A percentile compares a stretch with the other conserved stretches of the same genome.
These are phyloP conservation scores for Alisma plantagoaquatica DNA, from an alignment of 106 monocot species.

Conservation along the genomic window DNA sequence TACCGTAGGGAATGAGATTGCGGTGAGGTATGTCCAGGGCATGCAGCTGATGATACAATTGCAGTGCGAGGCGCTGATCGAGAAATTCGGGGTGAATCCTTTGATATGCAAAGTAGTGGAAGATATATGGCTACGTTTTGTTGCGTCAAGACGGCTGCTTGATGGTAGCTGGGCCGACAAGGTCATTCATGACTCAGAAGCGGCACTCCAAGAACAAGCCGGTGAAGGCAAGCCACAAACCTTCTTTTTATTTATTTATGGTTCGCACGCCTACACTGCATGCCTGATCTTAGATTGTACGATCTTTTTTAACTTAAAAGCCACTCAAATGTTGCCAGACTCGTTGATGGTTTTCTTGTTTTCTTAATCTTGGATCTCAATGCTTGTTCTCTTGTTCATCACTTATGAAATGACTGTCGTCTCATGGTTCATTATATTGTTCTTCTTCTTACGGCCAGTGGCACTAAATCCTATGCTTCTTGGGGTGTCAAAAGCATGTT, in stretches of 20 bases:
- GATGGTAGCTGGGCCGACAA: slow-evolving; percentile 34
- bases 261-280: not conserved
- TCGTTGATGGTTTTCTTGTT: not conserved
- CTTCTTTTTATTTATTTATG: not conserved
- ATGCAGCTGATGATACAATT: slow-evolving; percentile 76
- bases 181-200: slow-evolving; percentile 27
- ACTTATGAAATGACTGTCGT: too few relatives aligned
- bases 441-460: too few relatives aligned
- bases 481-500: too few relatives aligned
- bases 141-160: slow-evolving; percentile 30
- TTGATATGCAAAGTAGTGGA: slow-evolving; percentile 41
- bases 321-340: not conserved
- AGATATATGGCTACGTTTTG: slow-evolving; percentile 44
- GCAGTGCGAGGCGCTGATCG: slow-evolving; percentile 69
- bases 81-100: slow-evolving; percentile 40
- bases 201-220: not conserved
- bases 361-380: not conserved
- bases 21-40: slow-evolving; percentile 57
- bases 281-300: too few relatives aligned
- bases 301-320: too few relatives aligned
- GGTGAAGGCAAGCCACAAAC: slow-evolving; percentile 1
- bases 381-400: too few relatives aligned
- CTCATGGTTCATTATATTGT: too few relatives aligned
- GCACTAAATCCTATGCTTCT: too few relatives aligned
- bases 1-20: slow-evolving; percentile 12